Base-by-base conservation (phyloP, 495 filamentous ascomycete species). In the Cairneyella variabilis region DNA sequence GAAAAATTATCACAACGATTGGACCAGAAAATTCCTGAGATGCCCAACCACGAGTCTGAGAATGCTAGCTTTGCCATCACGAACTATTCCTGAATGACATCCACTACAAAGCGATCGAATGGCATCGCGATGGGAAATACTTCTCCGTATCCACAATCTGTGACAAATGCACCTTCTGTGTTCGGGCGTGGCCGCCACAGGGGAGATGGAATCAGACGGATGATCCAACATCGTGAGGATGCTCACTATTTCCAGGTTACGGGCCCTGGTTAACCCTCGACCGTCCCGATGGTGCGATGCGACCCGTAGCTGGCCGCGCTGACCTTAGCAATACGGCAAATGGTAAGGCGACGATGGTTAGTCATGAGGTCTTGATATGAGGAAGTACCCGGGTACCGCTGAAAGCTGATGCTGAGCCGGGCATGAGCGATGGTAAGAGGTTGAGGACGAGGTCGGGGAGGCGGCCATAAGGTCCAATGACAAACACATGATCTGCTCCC, bases 401-500 rank as follows among this genome's bases (percentile, higher is more conserved):
- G 60, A 59, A 62, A 62, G 52, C 56, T 58, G 55, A 59, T 40
- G 30, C 25, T n/a, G 26, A 26, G 36, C 37, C 36, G 51, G 57
- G 57, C 51, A 54, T 50, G 49, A 58, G 51, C 49, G 54, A 48
- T 25, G 23, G 9, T 22, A 42, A 48, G 3, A 47, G 43, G 44
- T 8, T 8, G 8, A 8, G 30, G 30, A 14, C 8, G 30, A 34
- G 8, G 30, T 27, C 6, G 11, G 22, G 21, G 5, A 12, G 27
- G 7, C 3, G 2, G 12, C 7, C 1, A 4, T 16, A 16, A 48
- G 54, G 41, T 42, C 55, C 55, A 53, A 53, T 51, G 50, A 51
- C 40, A 42, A 37, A 28, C 44, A 50, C 45, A 28, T 59, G 50
- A 54, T 34, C 38, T 14, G 4, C 3, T 20, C 43, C 36, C 23